These are phyloP conservation scores for Mallotus repandus DNA, from an alignment of 441 rosid genomes.

Conservation along the genomic window DNA sequence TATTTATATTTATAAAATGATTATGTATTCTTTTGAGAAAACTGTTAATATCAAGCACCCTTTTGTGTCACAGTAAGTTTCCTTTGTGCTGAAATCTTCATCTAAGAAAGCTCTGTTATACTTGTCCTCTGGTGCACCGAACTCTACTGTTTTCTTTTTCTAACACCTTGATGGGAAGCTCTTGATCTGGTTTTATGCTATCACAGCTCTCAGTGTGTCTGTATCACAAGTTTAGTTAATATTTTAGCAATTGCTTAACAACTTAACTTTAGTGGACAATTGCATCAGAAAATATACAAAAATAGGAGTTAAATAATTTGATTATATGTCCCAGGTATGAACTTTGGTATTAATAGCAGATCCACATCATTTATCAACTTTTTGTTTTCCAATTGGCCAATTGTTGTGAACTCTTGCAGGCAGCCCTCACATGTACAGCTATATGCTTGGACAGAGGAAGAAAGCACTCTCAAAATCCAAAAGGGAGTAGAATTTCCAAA, in stretches of 20 bases:
- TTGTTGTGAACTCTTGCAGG: slow-evolving; percentile 49
- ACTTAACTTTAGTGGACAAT: not conserved
- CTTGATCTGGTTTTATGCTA: not conserved
- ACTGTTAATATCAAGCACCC: not conserved
- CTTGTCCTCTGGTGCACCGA: not conserved
- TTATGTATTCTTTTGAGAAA: not conserved
- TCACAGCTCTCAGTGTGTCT: not conserved
- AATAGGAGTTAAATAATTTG: not conserved
- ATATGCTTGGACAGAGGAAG: slow-evolving; percentile 93
- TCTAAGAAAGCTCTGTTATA: not conserved
- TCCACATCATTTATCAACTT: not conserved
- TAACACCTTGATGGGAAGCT: not conserved
- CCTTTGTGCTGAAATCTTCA: not conserved
- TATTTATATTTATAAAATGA: not conserved
- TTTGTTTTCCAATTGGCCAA: not conserved
- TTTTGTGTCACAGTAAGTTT: not conserved
- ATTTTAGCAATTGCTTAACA: not conserved
- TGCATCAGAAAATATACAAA: not conserved
- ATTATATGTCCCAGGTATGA: slow-evolving; percentile 72
- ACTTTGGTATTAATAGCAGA: slow-evolving; percentile 16
- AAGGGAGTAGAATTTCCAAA: slow-evolving; percentile 41
- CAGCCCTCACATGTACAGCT: slow-evolving; percentile 78
- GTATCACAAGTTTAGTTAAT: not conserved
- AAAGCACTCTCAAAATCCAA: slow-evolving; percentile 86
- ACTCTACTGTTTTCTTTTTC: not conserved